These are phyloP conservation scores for Ulota crispa DNA, from an alignment of 225 moss, liverwort and hornwort species.

Conservation along the genomic window DNA sequence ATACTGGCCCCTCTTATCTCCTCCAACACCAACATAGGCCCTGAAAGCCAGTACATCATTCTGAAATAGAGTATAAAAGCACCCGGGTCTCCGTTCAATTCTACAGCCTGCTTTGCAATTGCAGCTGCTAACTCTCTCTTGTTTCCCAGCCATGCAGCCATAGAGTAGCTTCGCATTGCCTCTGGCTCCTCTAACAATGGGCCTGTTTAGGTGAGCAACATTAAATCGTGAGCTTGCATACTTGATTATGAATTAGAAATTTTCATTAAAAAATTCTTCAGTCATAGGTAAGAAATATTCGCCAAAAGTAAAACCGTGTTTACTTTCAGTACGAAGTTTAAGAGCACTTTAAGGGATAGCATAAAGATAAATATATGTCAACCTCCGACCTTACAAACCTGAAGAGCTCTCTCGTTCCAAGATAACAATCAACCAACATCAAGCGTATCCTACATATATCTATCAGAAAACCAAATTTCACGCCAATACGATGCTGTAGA, in stretches of 20 bases:
- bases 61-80: conserved; percentile 61
- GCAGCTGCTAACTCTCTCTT: conserved; percentile 63
- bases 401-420: conserved; percentile 1
- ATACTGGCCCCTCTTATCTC: conserved; percentile 57
- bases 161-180: conserved; percentile 84
- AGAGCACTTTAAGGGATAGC: not conserved
- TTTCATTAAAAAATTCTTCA: not conserved
- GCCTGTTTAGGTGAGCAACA: conserved; percentile 43
- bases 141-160: conserved; percentile 74
- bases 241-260: not conserved
- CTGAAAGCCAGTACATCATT: conserved; percentile 72
- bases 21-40: conserved; percentile 59
- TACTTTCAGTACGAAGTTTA: not conserved
- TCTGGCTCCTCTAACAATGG: conserved; percentile 65
- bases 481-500: not conserved
- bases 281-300: not conserved
- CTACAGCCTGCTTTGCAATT: conserved; percentile 72
- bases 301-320: not conserved
- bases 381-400: not conserved
- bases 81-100: conserved; percentile 48
- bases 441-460: not conserved
- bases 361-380: not conserved
- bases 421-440: not conserved
- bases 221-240: conserved; percentile 24
- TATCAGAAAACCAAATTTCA: conserved; percentile 1